phyloP scores from a whole-genome alignment of 106 monocot species.

The Dactylorhiza incarnata region DNA sequence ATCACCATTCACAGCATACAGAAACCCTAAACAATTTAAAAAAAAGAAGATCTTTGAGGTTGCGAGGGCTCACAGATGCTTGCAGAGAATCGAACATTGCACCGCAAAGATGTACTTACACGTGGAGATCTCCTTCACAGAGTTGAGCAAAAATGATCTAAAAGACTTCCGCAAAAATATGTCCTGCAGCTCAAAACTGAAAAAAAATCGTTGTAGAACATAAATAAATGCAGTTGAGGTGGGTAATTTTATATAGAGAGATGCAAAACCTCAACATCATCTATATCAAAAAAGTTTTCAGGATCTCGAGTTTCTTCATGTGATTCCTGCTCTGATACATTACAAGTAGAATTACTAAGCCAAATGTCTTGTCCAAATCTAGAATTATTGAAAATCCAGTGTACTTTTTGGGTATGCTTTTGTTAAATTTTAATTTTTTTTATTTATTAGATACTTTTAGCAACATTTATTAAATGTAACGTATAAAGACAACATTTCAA shows the following conservation, averaged over 20 bases:
- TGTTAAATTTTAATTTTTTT: too few species aligned
- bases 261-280: conserved; percentile 69
- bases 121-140: conserved; percentile 84
- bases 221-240: neutral
- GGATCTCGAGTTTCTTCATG: conserved; percentile 27
- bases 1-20: too few species aligned
- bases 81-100: conserved; percentile 70
- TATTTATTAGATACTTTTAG: too few species aligned
- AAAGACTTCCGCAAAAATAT: too few species aligned
- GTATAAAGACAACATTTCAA: too few species aligned
- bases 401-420: too few species aligned
- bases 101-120: conserved; percentile 79
- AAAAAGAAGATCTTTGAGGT: neutral
- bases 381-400: conserved; percentile 14
- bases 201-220: too few species aligned
- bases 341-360: conserved; percentile 9
- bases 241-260: neutral
- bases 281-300: conserved; percentile 90
- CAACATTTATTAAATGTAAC: too few species aligned
- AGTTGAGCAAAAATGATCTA: too few species aligned
- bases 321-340: conserved; percentile 20
- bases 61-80: conserved; percentile 61
- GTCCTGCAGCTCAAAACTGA: too few species aligned
- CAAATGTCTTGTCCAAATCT: conserved; percentile 19
- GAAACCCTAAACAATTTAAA: neutral